Evolutionary conservation across 1,284 basidiomycete species (phyloP).

Genomic region (Athelia sp.): DNA sequence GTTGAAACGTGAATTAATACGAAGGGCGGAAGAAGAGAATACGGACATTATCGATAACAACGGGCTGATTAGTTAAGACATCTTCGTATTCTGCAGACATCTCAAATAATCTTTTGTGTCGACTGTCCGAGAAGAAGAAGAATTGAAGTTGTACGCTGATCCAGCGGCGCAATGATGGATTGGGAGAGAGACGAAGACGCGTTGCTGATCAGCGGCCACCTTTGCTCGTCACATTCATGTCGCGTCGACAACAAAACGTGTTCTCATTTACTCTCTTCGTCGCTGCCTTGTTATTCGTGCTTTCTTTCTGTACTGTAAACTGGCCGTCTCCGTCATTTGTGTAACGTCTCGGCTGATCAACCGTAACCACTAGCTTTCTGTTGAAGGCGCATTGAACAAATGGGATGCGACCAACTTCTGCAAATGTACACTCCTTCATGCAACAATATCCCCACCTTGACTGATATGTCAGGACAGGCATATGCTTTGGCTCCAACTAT

Average conservation of each 20-base stretch:
- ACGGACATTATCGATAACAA: slow-evolving; percentile 94
- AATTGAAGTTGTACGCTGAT: background rate
- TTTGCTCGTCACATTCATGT: background rate
- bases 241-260: slow-evolving; percentile 7
- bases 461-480: slow-evolving; percentile 47
- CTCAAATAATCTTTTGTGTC: slow-evolving; percentile 1
- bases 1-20: slow-evolving; percentile 12
- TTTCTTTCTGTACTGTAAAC: slow-evolving; percentile 2
- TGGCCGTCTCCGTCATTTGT: background rate
- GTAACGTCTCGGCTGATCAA: background rate
- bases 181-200: too few species aligned
- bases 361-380: slow-evolving; percentile 36
- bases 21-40: slow-evolving; percentile 12
- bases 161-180: too few species aligned
- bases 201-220: background rate
- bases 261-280: slow-evolving; percentile 16
- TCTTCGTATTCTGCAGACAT: slow-evolving; percentile 86
- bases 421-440: slow-evolving; percentile 53
- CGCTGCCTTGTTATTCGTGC: slow-evolving; percentile 14
- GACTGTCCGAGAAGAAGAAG: background rate
- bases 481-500: slow-evolving; percentile 86
- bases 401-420: slow-evolving; percentile 84
- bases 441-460: slow-evolving; percentile 3
- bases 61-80: slow-evolving; percentile 88
- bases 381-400: slow-evolving; percentile 50